Evolutionary conservation across 768 basidiomycete genomes (phyloP).

Genomic region (Mycena filopes): DNA sequence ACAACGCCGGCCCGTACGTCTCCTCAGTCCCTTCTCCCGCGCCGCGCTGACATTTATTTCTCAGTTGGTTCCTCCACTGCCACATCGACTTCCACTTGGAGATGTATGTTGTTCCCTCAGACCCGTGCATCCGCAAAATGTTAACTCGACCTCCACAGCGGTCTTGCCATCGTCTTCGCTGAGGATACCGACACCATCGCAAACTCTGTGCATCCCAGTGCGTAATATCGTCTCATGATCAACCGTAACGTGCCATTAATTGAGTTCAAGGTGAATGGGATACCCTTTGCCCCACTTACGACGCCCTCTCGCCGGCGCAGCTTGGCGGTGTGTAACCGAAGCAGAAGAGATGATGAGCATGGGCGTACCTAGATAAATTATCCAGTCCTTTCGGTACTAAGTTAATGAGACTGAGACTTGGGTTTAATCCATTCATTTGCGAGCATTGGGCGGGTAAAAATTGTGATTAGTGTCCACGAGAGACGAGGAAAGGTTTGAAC

Average conservation of each 20-base stretch:
- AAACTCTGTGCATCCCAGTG: slow-evolving; percentile 21
- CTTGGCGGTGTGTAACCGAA: slow-evolving; percentile 1
- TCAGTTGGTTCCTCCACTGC: slow-evolving; percentile 36
- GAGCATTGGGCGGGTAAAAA: too few species aligned
- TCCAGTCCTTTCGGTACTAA: too few species aligned
- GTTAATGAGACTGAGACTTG: too few species aligned
- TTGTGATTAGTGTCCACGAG: too few species aligned
- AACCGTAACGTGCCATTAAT: not conserved
- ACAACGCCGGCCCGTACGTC: slow-evolving; percentile 61
- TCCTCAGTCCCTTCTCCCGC: not conserved
- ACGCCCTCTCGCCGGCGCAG: slow-evolving; percentile 20
- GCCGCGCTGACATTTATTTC: not conserved
- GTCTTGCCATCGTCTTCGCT: slow-evolving; percentile 23
- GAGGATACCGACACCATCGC: slow-evolving; percentile 23
- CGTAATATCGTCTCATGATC: not conserved
- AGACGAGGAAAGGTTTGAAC: too few species aligned
- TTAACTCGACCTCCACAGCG: too few species aligned
- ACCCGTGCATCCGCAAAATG: not conserved
- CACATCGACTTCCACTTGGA: slow-evolving; percentile 50
- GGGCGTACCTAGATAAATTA: too few species aligned
- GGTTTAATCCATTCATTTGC: too few species aligned
- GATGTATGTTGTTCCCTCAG: not conserved
- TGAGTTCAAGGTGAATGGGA: not conserved
- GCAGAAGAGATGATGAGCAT: too few species aligned
- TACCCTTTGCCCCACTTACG: slow-evolving; percentile 24